Evolutionary conservation across 768 basidiomycete genomes (phyloP), one percentile per base, ranked within the genome.

Genomic region (Tricholoma hemisulphureum): DNA sequence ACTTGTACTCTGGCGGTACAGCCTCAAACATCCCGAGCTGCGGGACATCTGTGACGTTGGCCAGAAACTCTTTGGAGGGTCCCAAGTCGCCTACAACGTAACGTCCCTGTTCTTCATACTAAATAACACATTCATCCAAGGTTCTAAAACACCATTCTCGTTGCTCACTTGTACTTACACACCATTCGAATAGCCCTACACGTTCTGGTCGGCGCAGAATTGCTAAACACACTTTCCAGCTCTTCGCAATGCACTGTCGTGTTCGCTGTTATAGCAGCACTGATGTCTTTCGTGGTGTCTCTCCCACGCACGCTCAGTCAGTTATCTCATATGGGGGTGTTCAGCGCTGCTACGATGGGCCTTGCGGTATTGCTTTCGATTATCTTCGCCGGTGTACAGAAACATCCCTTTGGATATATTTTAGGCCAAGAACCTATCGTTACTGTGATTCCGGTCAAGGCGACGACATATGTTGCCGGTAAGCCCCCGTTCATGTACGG

Each of bases 101-200:
- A 82, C 82, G 1, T 78, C 76, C 3, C 67, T 81, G 28, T 80
- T 84, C 70, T 78, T 84, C 64, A 68, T 83, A 48, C 66, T 81
- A 43, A 84, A 84, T 69, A 84, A 83, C 64, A 79, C 78, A 16
- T 81, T 82, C 69, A 81, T 80, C 37, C 79, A 80, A 74, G 81
- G 79, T 71, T n/a, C 13, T 11, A 16, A n/a, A 16, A 23, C 5
- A 35, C n/a, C 28, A 26, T 37, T 6, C 21, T 37, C 20, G 8
- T 16, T 26, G 13, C 2, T 26, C 52, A 26, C 13, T 4, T 39
- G 26, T 24, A 11, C 43, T 46, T 24, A 53, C 29, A 20, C 6
- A 14, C 35, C 2, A 3, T 11, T 39, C 21, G 1, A 5, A 31
- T 53, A 78, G 77, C 72, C 2, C 69, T 80, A 18, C 78, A 79